Base-by-base conservation (phyloP, 768 basidiomycete species). In the Paxillus involutus region DNA sequence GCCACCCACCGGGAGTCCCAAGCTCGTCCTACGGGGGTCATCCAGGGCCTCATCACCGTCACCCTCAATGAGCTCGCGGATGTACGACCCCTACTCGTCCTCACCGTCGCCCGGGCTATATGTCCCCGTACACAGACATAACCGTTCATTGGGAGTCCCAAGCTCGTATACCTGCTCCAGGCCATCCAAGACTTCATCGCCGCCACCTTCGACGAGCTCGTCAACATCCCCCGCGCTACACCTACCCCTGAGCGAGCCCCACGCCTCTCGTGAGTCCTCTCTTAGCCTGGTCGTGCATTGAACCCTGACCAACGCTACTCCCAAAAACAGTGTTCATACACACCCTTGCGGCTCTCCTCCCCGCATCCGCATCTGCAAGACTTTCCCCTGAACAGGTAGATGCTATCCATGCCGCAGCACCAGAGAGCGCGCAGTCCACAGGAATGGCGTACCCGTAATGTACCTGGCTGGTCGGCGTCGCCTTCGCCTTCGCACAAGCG, bases 61-160 rank as follows among this genome's bases (percentile, higher is more conserved):
- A 1, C 51, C 53, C 19, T 57, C 50, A 29, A 57, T 55, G 35
- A 50, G 51, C 16, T 44, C 47, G 14, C 19, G 12, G 21, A 51
- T 47, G 46, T 59, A 49, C 49, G 52, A 54, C n/a, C 52, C 61
- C 14, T 57, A 65, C 21, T 21, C 21, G 21, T 13, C 60, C 52
- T 35, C 60, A 48, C 61, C 67, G 5, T 26, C 65, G 29, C 40
- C 59, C 33, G 30, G n/a, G 9, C 63, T 73, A 26, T 79, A 79
- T 50, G 49, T 79, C 33, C 77, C 78, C 24, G 54, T 79, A 0
- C 77, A 79, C 47, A 73, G 67, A 56, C 73, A 78, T 32, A 45
- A 49, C 33, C 54, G 8, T 37, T 39, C 52, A 16, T 32, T 29
- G 33, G 47, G 51, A 52, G 0, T 59, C 35, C 19, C 43, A 21